Percentiles rank a stretch among this genome's conserved stretches.
phyloP scores from a whole-genome alignment of 352 stramenopile species.

The Phytopythium chamaehyphon region DNA sequence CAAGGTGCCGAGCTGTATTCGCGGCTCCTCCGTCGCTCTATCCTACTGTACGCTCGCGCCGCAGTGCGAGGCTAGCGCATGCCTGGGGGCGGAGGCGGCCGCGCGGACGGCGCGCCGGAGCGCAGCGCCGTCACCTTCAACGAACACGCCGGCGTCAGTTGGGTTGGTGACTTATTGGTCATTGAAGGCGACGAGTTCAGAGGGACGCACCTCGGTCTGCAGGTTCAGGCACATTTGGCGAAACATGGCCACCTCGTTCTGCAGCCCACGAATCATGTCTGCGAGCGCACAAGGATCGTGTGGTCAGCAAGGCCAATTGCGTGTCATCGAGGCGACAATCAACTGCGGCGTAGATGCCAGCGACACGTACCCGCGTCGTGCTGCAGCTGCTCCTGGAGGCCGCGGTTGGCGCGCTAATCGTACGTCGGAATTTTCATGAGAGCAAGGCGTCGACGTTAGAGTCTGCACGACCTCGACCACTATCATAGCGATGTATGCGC shows the following conservation, averaged over 20 bases:
- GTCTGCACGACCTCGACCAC: neutral
- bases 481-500: neutral
- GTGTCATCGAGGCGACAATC: slow-evolving; percentile 1
- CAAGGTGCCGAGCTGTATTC: too few species aligned
- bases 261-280: slow-evolving; percentile 61
- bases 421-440: neutral
- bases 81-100: slow-evolving; percentile 39
- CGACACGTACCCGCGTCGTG: slow-evolving; percentile 40
- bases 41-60: too few species aligned
- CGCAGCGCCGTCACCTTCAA: slow-evolving; percentile 34
- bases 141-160: neutral
- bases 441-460: neutral
- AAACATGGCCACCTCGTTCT: slow-evolving; percentile 82
- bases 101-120: slow-evolving; percentile 18
- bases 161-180: neutral
- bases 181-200: neutral
- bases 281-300: slow-evolving; percentile 10
- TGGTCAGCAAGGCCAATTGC: slow-evolving; percentile 5
- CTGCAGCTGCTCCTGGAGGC: slow-evolving; percentile 66
- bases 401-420: slow-evolving; percentile 63
- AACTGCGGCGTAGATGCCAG: neutral
- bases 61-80: slow-evolving; percentile 26
- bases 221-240: slow-evolving; percentile 80
- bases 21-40: too few species aligned
- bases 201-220: slow-evolving; percentile 56